Conservation (phyloP, 2,329 filamentous ascomycete species). For the Trichoderma atrobrunneum region DNA sequence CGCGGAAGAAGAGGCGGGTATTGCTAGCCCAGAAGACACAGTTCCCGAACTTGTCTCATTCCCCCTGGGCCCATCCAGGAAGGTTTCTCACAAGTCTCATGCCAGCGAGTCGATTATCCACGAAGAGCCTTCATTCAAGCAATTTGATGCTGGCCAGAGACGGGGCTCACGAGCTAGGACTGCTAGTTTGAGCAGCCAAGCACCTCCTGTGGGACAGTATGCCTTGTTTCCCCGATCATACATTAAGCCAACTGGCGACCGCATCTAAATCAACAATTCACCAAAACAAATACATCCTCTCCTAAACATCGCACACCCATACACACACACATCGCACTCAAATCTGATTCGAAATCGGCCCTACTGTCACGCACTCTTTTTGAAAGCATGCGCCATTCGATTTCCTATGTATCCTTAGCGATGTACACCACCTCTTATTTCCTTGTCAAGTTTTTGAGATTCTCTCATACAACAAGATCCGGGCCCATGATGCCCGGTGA, state of each 20-base stretch:
- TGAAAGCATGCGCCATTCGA: conserved; percentile 8
- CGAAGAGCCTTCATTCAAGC: conserved; percentile 25
- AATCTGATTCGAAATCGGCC: background rate
- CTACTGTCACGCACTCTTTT: background rate
- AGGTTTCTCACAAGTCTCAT: conserved; percentile 36
- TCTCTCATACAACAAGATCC: background rate
- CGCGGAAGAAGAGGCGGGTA: conserved; percentile 21
- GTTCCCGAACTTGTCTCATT: conserved; percentile 37
- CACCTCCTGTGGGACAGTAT: conserved; percentile 46
- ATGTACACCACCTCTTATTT: conserved; percentile 1
- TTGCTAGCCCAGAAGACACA: conserved; percentile 29
- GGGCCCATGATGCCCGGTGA: background rate
- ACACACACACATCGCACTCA: background rate
- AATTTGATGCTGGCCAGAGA: conserved; percentile 17
- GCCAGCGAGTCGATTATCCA: conserved; percentile 38
- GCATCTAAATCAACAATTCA: conserved; percentile 28
- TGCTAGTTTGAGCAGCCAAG: conserved; percentile 43
- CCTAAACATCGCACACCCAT: background rate
- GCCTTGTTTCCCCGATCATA: conserved; percentile 43
- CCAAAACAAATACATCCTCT: background rate
- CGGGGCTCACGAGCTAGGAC: conserved; percentile 45
- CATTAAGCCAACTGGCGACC: conserved; percentile 32
- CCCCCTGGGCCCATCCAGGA: conserved; percentile 26
- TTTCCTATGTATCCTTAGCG: conserved; percentile 9
- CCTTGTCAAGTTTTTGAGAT: background rate